Percentiles rank a stretch among this genome's conserved stretches.
phyloP scores from a whole-genome alignment of 1,139 yeast genomes.

The Yamadazyma songkhlaensis region DNA sequence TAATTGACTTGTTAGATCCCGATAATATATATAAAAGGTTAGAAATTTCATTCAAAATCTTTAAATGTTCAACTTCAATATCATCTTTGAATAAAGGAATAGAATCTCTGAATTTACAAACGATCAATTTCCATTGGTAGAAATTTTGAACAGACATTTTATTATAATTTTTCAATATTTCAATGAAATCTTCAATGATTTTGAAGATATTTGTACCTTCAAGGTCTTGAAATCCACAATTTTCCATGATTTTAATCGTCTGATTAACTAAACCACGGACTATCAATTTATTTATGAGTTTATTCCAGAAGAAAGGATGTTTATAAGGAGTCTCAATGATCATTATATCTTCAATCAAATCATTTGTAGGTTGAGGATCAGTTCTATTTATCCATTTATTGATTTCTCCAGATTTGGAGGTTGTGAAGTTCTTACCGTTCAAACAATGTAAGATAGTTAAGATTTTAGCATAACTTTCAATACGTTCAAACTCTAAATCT shows the following conservation, averaged over 20 bases:
- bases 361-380: constrained; percentile 57
- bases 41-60: constrained; percentile 38
- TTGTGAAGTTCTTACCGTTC: constrained; percentile 48
- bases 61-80: constrained; percentile 15
- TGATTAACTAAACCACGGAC: constrained; percentile 62
- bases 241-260: constrained; percentile 47
- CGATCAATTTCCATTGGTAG: constrained; percentile 48
- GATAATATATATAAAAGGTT: constrained; percentile 45
- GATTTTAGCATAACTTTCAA: constrained; percentile 19
- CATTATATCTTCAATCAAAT: constrained; percentile 44
- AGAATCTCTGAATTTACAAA: constrained; percentile 50
- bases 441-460: constrained; percentile 56
- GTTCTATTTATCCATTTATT: constrained; percentile 66
- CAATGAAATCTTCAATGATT: constrained; percentile 47
- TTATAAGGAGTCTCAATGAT: constrained; percentile 46
- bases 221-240: constrained; percentile 40
- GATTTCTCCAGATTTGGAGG: constrained; percentile 21
- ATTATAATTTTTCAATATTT: constrained; percentile 39
- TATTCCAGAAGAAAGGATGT: constrained; percentile 64
- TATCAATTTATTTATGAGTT: constrained; percentile 52
- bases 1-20: constrained; percentile 54
- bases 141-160: constrained; percentile 43
- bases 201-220: constrained; percentile 25
- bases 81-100: constrained; percentile 23
- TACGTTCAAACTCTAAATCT: constrained; percentile 1